Conservation (phyloP, 1,284 basidiomycete species). For the Termitomyces sp. region DNA sequence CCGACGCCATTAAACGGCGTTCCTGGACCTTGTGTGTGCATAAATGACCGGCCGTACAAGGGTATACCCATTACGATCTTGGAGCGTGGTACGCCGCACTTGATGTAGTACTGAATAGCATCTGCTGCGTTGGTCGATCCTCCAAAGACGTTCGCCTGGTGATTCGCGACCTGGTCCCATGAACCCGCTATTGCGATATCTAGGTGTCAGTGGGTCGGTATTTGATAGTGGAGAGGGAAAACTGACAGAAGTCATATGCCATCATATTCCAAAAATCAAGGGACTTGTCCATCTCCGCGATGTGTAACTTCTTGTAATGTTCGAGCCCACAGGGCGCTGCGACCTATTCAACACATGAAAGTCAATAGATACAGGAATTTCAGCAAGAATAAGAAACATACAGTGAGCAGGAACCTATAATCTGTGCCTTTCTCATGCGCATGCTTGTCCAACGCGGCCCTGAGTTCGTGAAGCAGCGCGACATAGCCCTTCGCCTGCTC, state of each 20-base stretch:
- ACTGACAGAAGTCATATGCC: constrained; percentile 80
- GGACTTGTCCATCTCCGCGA: constrained; percentile 80
- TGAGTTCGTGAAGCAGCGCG: constrained; percentile 64
- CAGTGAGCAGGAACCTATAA: constrained; percentile 72
- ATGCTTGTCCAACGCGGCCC: constrained; percentile 65
- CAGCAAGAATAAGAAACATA: constrained; percentile 23
- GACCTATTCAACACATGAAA: constrained; percentile 44
- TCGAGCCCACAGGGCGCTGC: constrained; percentile 91
- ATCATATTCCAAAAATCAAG: constrained; percentile 98
- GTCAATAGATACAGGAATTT: background rate
- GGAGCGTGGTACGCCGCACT: constrained; percentile 65
- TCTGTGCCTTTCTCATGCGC: constrained; percentile 50
- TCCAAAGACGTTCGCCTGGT: constrained; percentile 86
- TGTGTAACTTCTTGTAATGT: constrained; percentile 75
- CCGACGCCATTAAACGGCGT: constrained; percentile 74
- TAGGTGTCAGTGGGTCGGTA: constrained; percentile 5
- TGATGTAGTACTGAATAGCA: constrained; percentile 72
- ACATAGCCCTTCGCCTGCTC: constrained; percentile 72
- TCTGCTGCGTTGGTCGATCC: constrained; percentile 60
- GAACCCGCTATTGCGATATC: constrained; percentile 57
- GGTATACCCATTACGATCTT: constrained; percentile 91
- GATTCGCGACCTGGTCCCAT: constrained; percentile 74
- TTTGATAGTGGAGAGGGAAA: background rate
- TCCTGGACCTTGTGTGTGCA: constrained; percentile 81
- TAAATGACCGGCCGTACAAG: constrained; percentile 89